These are phyloP conservation scores for Borealophlyctis nickersoniae DNA, from an alignment of 192 early-diverging fungal genomes.

Conservation along the genomic window DNA sequence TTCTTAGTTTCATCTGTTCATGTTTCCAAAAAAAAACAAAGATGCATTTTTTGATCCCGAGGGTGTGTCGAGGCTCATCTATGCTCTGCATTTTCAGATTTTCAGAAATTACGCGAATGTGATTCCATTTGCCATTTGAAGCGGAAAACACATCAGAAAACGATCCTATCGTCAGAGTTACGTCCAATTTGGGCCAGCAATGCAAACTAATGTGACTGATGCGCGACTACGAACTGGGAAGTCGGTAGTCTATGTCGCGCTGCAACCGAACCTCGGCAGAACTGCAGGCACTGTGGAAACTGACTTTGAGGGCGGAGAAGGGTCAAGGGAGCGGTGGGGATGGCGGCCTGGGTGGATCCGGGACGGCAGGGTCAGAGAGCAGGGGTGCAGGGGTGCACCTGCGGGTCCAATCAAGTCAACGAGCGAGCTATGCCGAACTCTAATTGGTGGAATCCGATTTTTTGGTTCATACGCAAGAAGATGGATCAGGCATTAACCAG, in stretches of 20 bases:
- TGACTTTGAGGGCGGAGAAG: background rate
- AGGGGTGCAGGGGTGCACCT: background rate
- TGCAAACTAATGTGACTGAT: conserved; percentile 50
- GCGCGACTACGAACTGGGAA: conserved; percentile 50
- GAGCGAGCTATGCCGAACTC: conserved; percentile 35
- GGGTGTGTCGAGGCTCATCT: too few species aligned
- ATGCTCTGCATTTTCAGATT: too few species aligned
- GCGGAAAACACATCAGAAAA: conserved; percentile 70
- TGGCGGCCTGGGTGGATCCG: background rate
- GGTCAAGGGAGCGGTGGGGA: background rate
- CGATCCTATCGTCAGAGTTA: conserved; percentile 65
- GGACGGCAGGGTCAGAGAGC: background rate
- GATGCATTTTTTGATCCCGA: too few species aligned
- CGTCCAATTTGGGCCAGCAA: conserved; percentile 77
- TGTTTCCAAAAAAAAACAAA: too few species aligned
- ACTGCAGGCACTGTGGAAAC: conserved; percentile 2
- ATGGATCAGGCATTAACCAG: background rate
- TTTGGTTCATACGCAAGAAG: conserved; percentile 54
- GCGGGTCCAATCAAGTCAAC: background rate
- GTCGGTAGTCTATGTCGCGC: conserved; percentile 70
- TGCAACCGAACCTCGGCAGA: conserved; percentile 58
- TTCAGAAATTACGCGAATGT: conserved; percentile 75
- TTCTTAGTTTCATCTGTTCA: too few species aligned
- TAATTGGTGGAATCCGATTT: conserved; percentile 83
- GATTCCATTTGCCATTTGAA: conserved; percentile 57